Evolutionary conservation across 306 rosid species (phyloP).

Genomic region (Betula pendula): DNA sequence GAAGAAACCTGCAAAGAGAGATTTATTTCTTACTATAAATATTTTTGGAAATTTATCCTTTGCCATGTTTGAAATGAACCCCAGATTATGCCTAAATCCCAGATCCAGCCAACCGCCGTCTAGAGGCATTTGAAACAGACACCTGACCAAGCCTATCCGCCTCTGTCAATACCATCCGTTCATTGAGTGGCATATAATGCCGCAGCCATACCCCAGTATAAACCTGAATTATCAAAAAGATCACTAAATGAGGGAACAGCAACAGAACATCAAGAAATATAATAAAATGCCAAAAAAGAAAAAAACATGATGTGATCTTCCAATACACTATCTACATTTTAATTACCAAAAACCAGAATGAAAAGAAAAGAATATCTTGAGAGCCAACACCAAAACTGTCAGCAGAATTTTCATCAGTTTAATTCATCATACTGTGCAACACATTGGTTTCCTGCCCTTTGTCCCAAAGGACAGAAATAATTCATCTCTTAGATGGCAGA

Average conservation of each 20-base stretch:
- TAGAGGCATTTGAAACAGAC: constrained; percentile 76
- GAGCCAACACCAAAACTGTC: neutral
- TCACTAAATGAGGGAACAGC: constrained; percentile 8
- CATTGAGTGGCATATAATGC: constrained; percentile 56
- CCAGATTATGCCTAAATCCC: constrained; percentile 39
- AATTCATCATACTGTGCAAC: neutral
- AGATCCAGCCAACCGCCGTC: constrained; percentile 74
- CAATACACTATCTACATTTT: neutral
- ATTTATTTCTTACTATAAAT: neutral
- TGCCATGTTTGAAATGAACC: neutral
- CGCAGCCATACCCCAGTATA: constrained; percentile 82
- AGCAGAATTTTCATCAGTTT: neutral
- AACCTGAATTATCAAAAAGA: constrained; percentile 49
- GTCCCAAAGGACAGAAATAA: neutral
- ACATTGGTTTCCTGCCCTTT: neutral
- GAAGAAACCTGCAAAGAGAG: neutral
- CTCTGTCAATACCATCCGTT: constrained; percentile 41
- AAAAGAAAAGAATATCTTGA: neutral
- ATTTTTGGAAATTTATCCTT: constrained; percentile 6
- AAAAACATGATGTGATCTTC: neutral
- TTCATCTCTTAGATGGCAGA: neutral
- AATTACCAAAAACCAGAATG: neutral
- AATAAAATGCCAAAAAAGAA: neutral
- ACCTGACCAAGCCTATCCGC: constrained; percentile 72
- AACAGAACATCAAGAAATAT: neutral